phyloP scores from a whole-genome alignment of 2,329 filamentous ascomycete species.

The Diaporthe destruens region DNA sequence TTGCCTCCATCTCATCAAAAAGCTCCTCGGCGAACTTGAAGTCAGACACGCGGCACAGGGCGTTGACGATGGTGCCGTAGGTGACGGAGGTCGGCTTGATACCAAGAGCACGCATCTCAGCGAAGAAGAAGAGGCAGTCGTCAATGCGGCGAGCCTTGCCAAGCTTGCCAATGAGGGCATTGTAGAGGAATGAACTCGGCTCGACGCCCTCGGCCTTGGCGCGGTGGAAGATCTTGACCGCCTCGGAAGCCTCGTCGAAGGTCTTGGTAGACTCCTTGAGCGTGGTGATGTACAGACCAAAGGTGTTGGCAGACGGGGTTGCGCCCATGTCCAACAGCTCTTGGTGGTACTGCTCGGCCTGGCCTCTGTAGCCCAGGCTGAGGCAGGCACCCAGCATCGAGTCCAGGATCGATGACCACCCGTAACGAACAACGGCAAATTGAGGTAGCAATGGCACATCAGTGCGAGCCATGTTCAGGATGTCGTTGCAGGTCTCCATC shows the following conservation, averaged over 20 bases:
- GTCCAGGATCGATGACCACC: constrained; percentile 96
- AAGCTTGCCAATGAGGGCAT: constrained; percentile 96
- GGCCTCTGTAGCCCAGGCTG: constrained; percentile 81
- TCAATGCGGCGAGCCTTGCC: constrained; percentile 98
- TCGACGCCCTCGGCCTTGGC: constrained; percentile 95
- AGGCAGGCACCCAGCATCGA: constrained; percentile 96
- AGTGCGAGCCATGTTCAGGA: constrained; percentile 87
- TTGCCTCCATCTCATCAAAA: constrained; percentile 99
- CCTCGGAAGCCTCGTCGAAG: constrained; percentile 96
- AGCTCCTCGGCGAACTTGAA: constrained; percentile 98
- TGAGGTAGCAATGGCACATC: constrained; percentile 89
- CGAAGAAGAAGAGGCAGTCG: constrained; percentile 97
- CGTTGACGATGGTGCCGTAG: constrained; percentile 98
- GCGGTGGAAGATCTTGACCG: constrained; percentile 96
- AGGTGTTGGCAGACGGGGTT: constrained; percentile 95
- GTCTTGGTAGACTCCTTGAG: constrained; percentile 97
- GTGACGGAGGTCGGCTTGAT: constrained; percentile 98
- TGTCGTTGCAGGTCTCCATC: constrained; percentile 84
- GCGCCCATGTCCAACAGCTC: constrained; percentile 92
- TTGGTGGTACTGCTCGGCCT: constrained; percentile 89
- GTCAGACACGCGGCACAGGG: constrained; percentile 95
- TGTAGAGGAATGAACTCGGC: constrained; percentile 97
- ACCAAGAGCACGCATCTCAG: constrained; percentile 92
- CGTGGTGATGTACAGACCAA: constrained; percentile 98
- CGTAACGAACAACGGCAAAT: constrained; percentile 89